Conservation (phyloP, 495 filamentous ascomycete genomes). For the Bombardia bombarda region DNA sequence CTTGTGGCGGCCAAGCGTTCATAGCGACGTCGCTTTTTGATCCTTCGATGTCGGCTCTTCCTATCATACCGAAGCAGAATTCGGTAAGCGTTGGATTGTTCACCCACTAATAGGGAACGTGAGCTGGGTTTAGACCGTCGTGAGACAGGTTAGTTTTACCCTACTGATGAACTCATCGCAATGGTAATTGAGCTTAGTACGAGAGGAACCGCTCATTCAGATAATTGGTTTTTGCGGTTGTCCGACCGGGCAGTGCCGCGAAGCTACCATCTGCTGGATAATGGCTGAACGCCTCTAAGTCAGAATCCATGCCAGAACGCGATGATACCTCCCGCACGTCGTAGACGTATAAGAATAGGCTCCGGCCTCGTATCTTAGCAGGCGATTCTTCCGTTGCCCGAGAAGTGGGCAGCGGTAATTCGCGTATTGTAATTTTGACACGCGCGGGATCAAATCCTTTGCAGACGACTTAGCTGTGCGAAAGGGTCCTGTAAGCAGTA, state of each 20-base stretch:
- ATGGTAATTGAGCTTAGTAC: slow-evolving; percentile 66
- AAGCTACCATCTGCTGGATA: slow-evolving; percentile 56
- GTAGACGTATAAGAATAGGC: slow-evolving; percentile 61
- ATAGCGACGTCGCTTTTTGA: slow-evolving; percentile 35
- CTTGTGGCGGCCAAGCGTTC: slow-evolving; percentile 45
- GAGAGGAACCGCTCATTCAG: slow-evolving; percentile 63
- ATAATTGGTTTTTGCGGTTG: slow-evolving; percentile 67
- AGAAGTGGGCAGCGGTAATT: slow-evolving; percentile 23
- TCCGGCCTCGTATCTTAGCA: slow-evolving; percentile 45
- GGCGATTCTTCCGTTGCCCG: slow-evolving; percentile 24
- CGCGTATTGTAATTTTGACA: slow-evolving; percentile 53
- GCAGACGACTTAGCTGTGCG: slow-evolving; percentile 54
- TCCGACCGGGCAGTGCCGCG: slow-evolving; percentile 57
- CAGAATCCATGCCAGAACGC: slow-evolving; percentile 58
- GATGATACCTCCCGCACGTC: slow-evolving; percentile 52
- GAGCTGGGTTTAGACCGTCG: slow-evolving; percentile 49
- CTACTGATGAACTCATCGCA: slow-evolving; percentile 48
- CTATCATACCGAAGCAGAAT: slow-evolving; percentile 42
- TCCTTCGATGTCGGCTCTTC: slow-evolving; percentile 2
- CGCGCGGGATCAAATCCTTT: slow-evolving; percentile 57
- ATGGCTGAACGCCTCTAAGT: slow-evolving; percentile 66
- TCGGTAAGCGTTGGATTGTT: slow-evolving; percentile 52
- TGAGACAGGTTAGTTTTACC: slow-evolving; percentile 45
- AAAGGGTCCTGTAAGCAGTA: slow-evolving; percentile 52
- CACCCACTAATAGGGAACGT: slow-evolving; percentile 47